Evolutionary conservation across 352 stramenopile genomes (phyloP).

Genomic region (Pythium insidiosum): DNA sequence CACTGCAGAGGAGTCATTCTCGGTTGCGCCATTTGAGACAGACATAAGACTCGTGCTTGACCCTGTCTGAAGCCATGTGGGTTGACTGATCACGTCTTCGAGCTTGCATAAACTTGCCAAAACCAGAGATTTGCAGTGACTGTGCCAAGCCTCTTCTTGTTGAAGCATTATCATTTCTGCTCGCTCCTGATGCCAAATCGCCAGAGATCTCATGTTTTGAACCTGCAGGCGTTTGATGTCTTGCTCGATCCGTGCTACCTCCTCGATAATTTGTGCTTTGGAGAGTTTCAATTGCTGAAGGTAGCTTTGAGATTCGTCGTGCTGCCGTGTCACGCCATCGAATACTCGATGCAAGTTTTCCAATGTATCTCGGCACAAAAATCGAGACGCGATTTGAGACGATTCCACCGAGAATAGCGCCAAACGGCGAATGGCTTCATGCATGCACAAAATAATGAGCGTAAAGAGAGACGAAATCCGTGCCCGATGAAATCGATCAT

Average conservation of each 20-base stretch:
- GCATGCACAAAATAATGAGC: slow-evolving; percentile 24
- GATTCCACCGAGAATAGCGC: slow-evolving; percentile 27
- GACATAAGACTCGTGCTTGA: too few species aligned
- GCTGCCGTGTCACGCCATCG: slow-evolving; percentile 6
- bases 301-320: slow-evolving; percentile 4
- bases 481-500: too few species aligned
- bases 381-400: slow-evolving; percentile 19
- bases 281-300: slow-evolving; percentile 16
- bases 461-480: slow-evolving; percentile 13
- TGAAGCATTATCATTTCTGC: slow-evolving; percentile 24
- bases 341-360: slow-evolving; percentile 2
- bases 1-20: too few species aligned
- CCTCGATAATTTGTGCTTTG: slow-evolving; percentile 11
- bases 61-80: slow-evolving; percentile 33
- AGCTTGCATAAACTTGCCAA: slow-evolving; percentile 20
- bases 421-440: slow-evolving; percentile 23
- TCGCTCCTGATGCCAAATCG: slow-evolving; percentile 21
- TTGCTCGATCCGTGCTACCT: slow-evolving; percentile 16
- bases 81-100: slow-evolving; percentile 5
- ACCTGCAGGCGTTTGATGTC: slow-evolving; percentile 29
- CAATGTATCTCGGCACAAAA: slow-evolving; percentile 20
- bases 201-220: slow-evolving; percentile 29
- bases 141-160: slow-evolving; percentile 32
- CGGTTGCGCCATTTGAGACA: too few species aligned
- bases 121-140: slow-evolving; percentile 34